Conservation (phyloP, 208 protist genomes). For the Balamuthia mandrillaris region DNA sequence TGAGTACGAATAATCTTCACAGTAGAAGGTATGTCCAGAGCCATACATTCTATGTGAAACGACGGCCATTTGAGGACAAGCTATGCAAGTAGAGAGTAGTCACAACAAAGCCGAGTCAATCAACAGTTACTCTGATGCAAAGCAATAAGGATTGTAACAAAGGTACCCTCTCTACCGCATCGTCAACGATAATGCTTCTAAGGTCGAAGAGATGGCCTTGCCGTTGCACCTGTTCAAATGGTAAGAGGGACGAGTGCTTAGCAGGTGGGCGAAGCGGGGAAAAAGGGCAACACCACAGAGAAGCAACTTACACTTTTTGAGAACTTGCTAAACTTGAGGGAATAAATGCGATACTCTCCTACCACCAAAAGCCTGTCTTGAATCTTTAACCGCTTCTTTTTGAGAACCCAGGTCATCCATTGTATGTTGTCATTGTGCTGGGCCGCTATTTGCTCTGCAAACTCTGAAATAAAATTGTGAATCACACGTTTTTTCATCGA, state of each 20-base stretch:
- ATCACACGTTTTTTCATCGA: no score
- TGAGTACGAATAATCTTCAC: no score
- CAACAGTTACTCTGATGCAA: no score
- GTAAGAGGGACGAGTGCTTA: background rate
- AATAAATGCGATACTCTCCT: background rate
- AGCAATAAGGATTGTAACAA: no score
- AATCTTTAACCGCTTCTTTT: slow-evolving; percentile 19
- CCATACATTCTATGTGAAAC: no score
- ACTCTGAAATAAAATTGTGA: no score
- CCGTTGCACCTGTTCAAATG: background rate
- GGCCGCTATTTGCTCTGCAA: background rate
- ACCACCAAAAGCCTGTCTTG: slow-evolving; percentile 16
- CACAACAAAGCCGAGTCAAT: no score
- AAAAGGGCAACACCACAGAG: background rate
- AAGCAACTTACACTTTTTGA: background rate
- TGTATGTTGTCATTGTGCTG: background rate
- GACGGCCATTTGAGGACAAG: no score
- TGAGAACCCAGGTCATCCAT: slow-evolving; percentile 9
- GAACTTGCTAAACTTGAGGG: slow-evolving; percentile 12
- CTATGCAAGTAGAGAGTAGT: no score
- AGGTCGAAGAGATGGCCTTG: background rate
- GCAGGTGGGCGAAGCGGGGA: background rate
- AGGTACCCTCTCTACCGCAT: no score
- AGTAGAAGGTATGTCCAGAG: no score
- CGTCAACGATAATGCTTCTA: background rate